Conservation (phyloP, 164 flowering plant genomes). For the Piper betle region DNA sequence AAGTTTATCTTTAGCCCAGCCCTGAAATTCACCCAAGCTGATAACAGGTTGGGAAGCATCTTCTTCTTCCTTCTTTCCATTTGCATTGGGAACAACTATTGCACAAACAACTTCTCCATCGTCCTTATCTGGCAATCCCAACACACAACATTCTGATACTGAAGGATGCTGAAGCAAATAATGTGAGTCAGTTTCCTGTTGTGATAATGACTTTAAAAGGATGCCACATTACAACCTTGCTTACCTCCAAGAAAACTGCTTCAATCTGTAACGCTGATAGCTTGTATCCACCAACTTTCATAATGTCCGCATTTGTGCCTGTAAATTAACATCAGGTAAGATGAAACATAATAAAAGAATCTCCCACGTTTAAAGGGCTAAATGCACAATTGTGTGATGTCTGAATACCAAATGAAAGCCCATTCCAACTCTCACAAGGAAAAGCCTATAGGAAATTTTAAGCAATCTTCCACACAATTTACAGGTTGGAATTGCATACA, state of each 20-base stretch:
- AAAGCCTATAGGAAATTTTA: not conserved
- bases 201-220: not conserved
- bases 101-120: conserved; percentile 86
- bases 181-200: not conserved
- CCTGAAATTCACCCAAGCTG: conserved; percentile 56
- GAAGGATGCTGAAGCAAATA: conserved; percentile 48
- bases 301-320: conserved; percentile 95
- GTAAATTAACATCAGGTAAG: not conserved
- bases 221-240: conserved; percentile 1
- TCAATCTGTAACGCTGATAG: conserved; percentile 94
- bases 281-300: conserved; percentile 97
- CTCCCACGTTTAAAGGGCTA: not conserved
- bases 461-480: not conserved
- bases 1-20: conserved; percentile 88
- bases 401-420: not conserved
- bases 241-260: conserved; percentile 77
- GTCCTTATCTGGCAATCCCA: conserved; percentile 78
- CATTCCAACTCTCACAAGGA: not conserved
- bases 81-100: conserved; percentile 51
- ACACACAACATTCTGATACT: conserved; percentile 78
- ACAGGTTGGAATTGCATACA: not conserved
- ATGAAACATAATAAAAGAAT: too few species aligned
- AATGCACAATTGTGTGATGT: too few species aligned
- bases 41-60: conserved; percentile 55
- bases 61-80: conserved; percentile 32